These are phyloP conservation scores for Nepenthes mirabilis DNA, from an alignment of 148 eudicot genomes.

Conservation along the genomic window DNA sequence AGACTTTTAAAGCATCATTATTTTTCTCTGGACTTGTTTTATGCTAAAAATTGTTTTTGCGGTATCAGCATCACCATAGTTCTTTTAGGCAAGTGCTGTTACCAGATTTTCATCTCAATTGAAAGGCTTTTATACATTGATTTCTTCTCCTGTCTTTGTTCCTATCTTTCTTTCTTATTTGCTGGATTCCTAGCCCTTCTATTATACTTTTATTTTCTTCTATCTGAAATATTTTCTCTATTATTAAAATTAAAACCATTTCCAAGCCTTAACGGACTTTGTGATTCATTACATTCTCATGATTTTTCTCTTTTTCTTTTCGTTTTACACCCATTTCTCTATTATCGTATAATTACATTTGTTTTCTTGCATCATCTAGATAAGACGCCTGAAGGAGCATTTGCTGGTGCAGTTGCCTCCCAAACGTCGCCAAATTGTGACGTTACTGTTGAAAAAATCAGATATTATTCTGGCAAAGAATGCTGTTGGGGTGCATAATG, in stretches of 20 bases:
- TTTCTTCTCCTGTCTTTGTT: neutral
- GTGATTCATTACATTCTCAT: neutral
- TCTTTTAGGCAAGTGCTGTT: no score
- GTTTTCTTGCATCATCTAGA: conserved; percentile 31
- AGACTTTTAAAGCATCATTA: no score
- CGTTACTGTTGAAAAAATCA: conserved; percentile 49
- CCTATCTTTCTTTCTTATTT: neutral
- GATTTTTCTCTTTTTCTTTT: neutral
- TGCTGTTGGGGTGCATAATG: conserved; percentile 19
- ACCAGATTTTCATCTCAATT: no score
- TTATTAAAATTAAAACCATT: no score
- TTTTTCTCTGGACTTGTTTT: no score
- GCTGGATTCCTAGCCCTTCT: conserved; percentile 2
- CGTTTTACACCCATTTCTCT: neutral
- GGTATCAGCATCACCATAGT: no score
- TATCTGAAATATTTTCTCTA: no score
- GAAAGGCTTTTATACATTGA: no score
- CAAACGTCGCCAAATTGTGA: conserved; percentile 79
- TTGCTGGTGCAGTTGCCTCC: conserved; percentile 84
- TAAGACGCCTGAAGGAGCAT: conserved; percentile 91
- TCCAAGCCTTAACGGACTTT: neutral
- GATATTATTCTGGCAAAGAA: conserved; percentile 51
- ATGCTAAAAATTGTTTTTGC: neutral
- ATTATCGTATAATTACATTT: neutral
- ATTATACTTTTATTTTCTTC: no score